Base-by-base conservation (phyloP, 2,329 filamentous ascomycete genomes). In the Eutypella sp. region DNA sequence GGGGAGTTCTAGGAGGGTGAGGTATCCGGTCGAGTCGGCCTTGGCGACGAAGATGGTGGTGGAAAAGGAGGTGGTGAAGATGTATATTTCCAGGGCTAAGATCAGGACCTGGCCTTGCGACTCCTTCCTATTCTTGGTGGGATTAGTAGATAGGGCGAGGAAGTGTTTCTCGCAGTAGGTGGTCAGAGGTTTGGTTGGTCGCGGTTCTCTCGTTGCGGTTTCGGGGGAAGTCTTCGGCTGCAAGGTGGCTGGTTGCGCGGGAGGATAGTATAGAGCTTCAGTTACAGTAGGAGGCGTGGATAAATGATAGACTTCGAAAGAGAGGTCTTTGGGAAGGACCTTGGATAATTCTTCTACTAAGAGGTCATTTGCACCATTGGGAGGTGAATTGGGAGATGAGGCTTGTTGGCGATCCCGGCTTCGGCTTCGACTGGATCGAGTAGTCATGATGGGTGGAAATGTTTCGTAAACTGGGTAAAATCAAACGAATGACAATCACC, bases 21-120 rank as follows among this genome's bases (percentile, higher is more conserved):
- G 70, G 62, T 89, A 95, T 20, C 95, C 93, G 0, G 92, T 96
- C 9, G 93, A 96, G 69, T 99, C 93, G 41, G 93, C 93, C 67
- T 99, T 99, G 52, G 91, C 92, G 20, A 99, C 85, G 64, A 99
- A 99, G 44, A 97, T 78, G 4, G 88, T 96, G 2, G 87, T 95
- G 20, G 89, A 79, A 56, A 80, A 78, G 39, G 80, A 78, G 0
- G 91, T 96, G 0, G 83, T 87, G 67, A 95, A 99, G 49, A 99
- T 79, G 57, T 93, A 76, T 42, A 96, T 75, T 63, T 99, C 93
- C 51, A 99, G 77, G 15, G 87, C 92, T 47, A 95, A 84, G 8
- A 92, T 76, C 6, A 96, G 69, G 1, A 95, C 75, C 50, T 82
- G 74, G 16, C 61, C 65, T 4, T 57, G 51, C 3, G 46, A 47